Base-by-base conservation (phyloP, 208 protist genomes). In the Trypanosoma mega region DNA sequence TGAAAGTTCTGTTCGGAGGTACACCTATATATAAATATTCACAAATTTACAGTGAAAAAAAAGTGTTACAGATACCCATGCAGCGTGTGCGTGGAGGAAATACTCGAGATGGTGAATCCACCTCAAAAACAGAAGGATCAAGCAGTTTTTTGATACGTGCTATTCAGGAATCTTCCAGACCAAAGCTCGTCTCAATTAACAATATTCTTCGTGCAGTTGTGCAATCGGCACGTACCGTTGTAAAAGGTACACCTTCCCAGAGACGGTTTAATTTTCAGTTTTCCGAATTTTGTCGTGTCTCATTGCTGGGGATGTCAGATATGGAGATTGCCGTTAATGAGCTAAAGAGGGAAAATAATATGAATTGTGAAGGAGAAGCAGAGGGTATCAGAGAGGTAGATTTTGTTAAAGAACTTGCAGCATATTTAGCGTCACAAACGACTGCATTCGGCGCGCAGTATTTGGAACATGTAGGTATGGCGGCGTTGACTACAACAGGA, bases 231-330 rank as follows among this genome's bases (percentile, higher is more conserved):
- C 26, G 67, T 1, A 53, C 20, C 12, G 78, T 94, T 49, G 81
- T 90, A 16, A 87, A 87, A 33, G 87, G 83, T 50, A 94, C 83
- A 0, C 74, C 84, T 59, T 86, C 80, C 14, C 83, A 94, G 57
- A 72, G 77, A 31, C 53, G 68, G 4, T 94, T 94, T 57, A 90
- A 82, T 62, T 64, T 50, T 23, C 63, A 82, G 50, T 89, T 90
- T 59, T 68, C 75, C 0, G 76, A 91, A 55, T 85, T 94, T 61
- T 94, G 82, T 64, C 50, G 60, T 0, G 72, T 63, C 54, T 74
- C 81, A 30, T 23, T 88, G 29, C 54, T 79, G 14, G 73, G 69
- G 31, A 54, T 85, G 33, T 59, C 72, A 9, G 76, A 87, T 43
- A 20, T 90, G 12, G 82, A 93, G 48, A 82, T 89, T 36, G 80